Evolutionary conservation across 2,329 filamentous ascomycete species (phyloP), one percentile per base, ranked within the genome.

Genomic region (Davidsoniella virescens): DNA sequence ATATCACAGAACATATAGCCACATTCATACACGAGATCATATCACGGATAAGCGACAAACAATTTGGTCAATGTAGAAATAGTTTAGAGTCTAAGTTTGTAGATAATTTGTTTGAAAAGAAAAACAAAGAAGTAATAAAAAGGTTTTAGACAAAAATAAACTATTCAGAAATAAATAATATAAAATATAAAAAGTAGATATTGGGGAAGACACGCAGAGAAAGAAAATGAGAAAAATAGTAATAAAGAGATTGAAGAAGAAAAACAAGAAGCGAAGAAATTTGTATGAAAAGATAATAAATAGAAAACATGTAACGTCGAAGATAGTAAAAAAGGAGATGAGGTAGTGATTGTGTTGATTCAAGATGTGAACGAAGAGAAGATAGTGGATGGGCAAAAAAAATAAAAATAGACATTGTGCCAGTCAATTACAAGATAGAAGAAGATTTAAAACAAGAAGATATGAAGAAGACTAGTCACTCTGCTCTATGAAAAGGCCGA

Each of bases 221-320:
- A 56, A 54, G 39, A 55, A 55, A 55, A 54, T 56, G 55, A 56
- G n/a, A 58, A 55, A 47, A 57, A 58, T 61, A 61, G 69, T 39
- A 45, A 36, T 43, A 36, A 50, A 44, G 40, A 12, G 26, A 44
- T 25, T 12, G 40, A 29, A 41, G 14, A 44, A 49, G 20, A 46
- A 45, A 37, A 46, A 37, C 23, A 53, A 40, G 47, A 49, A 52
- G 39, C 47, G 47, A 46, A n/a, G n/a, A 51, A 52, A 45, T 44
- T 18, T 40, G 50, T 42, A 39, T 18, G 17, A 44, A 18, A 53
- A 44, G 17, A 51, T 33, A 44, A 39, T 2, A 44, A 26, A 17
- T n/a, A n/a, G 26, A 33, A 33, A 33, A 33, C 29, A 33, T 33
- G 29, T 33, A 33, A 33, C 9, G 29, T 43, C 18, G 36, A 45